Percentiles rank a stretch among this genome's conserved stretches.
phyloP scores from a whole-genome alignment of 441 rosid species.

The Mallotus japonicus region DNA sequence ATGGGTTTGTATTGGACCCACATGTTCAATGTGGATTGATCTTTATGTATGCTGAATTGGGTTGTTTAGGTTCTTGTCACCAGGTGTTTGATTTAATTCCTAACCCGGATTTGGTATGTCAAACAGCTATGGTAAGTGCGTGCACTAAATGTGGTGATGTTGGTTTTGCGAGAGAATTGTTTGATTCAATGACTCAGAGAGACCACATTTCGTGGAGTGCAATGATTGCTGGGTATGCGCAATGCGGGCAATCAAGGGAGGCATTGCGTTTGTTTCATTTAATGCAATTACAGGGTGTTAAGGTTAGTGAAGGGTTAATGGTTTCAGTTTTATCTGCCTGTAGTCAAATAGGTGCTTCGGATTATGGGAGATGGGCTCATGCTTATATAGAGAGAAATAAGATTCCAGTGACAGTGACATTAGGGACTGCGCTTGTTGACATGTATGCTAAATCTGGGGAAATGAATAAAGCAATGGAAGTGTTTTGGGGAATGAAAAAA shows the following conservation, averaged over 20 bases:
- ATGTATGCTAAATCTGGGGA: constrained; percentile 54
- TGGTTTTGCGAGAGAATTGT: constrained; percentile 39
- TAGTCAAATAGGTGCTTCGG: constrained; percentile 50
- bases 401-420: constrained; percentile 38
- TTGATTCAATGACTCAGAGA: constrained; percentile 51
- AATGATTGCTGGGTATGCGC: constrained; percentile 49
- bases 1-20: constrained; percentile 49
- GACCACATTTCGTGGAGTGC: constrained; percentile 56
- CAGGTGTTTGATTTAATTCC: constrained; percentile 35
- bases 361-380: constrained; percentile 65
- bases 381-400: constrained; percentile 42
- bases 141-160: constrained; percentile 48
- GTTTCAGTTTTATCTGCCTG: constrained; percentile 56
- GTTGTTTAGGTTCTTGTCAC: constrained; percentile 36
- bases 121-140: constrained; percentile 45
- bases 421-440: constrained; percentile 55
- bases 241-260: constrained; percentile 44
- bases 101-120: constrained; percentile 48
- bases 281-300: constrained; percentile 58
- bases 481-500: constrained; percentile 48
- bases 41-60: constrained; percentile 47
- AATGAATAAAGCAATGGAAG: constrained; percentile 53
- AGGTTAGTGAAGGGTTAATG: constrained; percentile 48
- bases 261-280: constrained; percentile 44
- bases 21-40: constrained; percentile 52